A percentile compares a stretch with the other conserved stretches of the same genome.
These are phyloP conservation scores for Apiotrichum veenhuisii DNA, from an alignment of 1,284 basidiomycete species.

Conservation along the genomic window DNA sequence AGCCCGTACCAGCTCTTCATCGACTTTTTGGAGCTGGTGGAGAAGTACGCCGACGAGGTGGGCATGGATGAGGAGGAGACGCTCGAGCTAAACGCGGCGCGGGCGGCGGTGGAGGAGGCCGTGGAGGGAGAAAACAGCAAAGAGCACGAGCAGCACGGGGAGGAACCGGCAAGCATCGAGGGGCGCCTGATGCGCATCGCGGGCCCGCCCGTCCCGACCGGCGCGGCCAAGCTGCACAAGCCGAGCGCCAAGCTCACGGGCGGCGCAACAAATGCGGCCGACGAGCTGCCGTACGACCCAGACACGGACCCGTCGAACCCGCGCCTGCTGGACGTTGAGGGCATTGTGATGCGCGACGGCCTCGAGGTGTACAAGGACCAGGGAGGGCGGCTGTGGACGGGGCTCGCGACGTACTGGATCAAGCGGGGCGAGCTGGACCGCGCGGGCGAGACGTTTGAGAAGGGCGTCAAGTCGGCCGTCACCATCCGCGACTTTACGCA, in stretches of 20 bases:
- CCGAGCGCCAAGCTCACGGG: conserved; percentile 20
- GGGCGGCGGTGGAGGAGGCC: conserved; percentile 53
- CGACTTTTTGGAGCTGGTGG: conserved; percentile 89
- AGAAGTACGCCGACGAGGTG: conserved; percentile 86
- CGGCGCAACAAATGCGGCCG: conserved; percentile 51
- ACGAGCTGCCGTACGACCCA: conserved; percentile 60
- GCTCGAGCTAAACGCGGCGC: conserved; percentile 42
- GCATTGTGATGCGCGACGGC: conserved; percentile 79
- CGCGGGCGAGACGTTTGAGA: conserved; percentile 81
- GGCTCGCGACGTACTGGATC: conserved; percentile 97
- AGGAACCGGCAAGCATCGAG: conserved; percentile 56
- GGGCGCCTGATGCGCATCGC: conserved; percentile 70
- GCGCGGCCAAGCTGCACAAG: conserved; percentile 23
- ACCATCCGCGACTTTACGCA: conserved; percentile 97
- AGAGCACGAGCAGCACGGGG: conserved; percentile 8
- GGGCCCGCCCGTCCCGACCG: conserved; percentile 59
- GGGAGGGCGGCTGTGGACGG: conserved; percentile 92
- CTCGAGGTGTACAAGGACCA: conserved; percentile 89
- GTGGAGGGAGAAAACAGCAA: conserved; percentile 49
- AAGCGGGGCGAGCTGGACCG: conserved; percentile 92
- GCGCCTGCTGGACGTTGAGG: conserved; percentile 79
- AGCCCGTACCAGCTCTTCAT: conserved; percentile 90
- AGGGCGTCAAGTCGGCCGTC: conserved; percentile 76
- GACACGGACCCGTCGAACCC: conserved; percentile 75
- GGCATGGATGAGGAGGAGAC: conserved; percentile 82